Evolutionary conservation across 1,139 yeast species (phyloP), one percentile per base, ranked within the genome.

Genomic region (Zhuliangozyma parablackwelliae): DNA sequence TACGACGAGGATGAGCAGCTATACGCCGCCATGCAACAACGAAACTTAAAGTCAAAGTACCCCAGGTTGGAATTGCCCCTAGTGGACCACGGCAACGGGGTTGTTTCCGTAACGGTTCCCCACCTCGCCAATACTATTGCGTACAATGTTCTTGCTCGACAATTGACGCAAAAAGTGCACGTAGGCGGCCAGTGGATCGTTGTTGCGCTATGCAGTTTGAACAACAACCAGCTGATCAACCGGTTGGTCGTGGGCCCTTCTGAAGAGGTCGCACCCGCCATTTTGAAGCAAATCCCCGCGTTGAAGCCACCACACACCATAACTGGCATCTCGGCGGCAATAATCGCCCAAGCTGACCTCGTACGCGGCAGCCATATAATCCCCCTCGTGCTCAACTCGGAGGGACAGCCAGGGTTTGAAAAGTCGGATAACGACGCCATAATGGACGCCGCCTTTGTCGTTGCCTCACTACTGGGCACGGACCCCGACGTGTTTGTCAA

Each of bases 361-460:
- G 2, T 43, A 45, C 7, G 44, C 54, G 0, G 43, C 46, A 12
- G 31, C 37, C 7, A 39, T 10, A 35, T 38, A n/a, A 25, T 54
- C 5, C 39, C 62, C 2, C 47, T 77, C 10, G 63, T 67, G 0
- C 55, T 75, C 41, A 68, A 75, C 44, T 68, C 80, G 10, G 82
- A 77, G 51, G 82, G 83, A 16, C 78, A 74, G 31, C 62, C 74
- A n/a, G 82, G 81, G 2, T 69, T 56, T 44, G 82, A 78, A 43
- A 73, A 66, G 42, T 49, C 64, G 10, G 68, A 63, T 39, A 50
- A 45, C 30, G 73, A 68, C 43, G 47, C 71, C 6, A 50, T 67
- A n/a, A 51, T 67, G 9, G 71, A 67, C 44, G 53, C 63, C 1
- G 56, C 61, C 10, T 49, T 46, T 36, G 49, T 61, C 2, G 35